Base-by-base conservation (phyloP, 225 moss, liverwort and hornwort genomes). In the Rhytidiadelphus loreus region DNA sequence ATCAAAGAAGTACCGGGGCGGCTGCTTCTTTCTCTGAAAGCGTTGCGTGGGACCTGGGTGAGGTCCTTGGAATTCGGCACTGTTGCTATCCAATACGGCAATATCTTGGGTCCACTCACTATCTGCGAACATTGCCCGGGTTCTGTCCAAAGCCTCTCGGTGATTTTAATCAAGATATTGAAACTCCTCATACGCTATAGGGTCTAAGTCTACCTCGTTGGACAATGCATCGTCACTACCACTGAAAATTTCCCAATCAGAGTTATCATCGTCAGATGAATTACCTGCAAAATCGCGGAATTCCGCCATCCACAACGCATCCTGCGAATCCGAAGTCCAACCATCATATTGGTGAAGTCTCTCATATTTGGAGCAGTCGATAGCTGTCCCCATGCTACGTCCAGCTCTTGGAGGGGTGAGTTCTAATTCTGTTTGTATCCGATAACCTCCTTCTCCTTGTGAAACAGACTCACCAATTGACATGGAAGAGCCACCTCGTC, bases 361-460 rank as follows among this genome's bases (percentile, higher is more conserved):
- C 21, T 62, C 3, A 2, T 81, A 81, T 0, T 62, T 0, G 2
- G 62, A 44, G 13, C 46, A 81, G 4, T 62, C 2, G 1, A 81
- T 44, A 2, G 44, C 13, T 3, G 3, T 61, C 3, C 0, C 2
- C 0, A 4, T 2, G 6, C 5, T 81, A 0, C 1, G 44, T 4
- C 44, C 13, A 4, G 8, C 4, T 14, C 13, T 46, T 4, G 21
- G 29, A 17, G 61, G n/a, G 4, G 50, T 50, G 50, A 50, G 50
- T 50, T 50, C 50, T 12, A 50, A 50, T 50, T 50, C 50, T 50
- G 50, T 50, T 50, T 50, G 50, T 50, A 11, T 50, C 3, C 10
- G 50, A 11, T 50, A 50, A 9, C 50, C 50, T 50, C 50, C 50
- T 50, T 50, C 72, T 25, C 72, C 18, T 6, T 46, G 10, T 4